Evolutionary conservation across 371 early-diverging fungal species (phyloP).

Genomic region (Enteropsectra breve): DNA sequence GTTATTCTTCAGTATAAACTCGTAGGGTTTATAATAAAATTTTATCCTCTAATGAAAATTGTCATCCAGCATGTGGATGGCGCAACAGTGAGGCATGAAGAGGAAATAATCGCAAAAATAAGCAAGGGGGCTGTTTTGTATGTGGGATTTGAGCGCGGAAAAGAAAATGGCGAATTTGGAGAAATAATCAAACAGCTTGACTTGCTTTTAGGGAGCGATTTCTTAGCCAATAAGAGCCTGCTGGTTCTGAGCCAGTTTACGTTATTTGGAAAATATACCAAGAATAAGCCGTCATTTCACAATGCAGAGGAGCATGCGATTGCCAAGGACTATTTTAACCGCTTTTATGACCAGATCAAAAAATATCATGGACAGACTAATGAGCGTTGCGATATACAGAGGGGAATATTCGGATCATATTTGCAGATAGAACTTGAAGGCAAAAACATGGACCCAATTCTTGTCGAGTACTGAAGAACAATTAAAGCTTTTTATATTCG

Average conservation of each 20-base stretch:
- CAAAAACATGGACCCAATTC: neutral
- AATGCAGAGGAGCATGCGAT: conserved; percentile 10
- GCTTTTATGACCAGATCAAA: conserved; percentile 4
- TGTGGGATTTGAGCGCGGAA: neutral
- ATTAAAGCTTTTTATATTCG: too few relatives aligned
- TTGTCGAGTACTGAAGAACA: neutral
- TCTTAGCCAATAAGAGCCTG: conserved; percentile 12
- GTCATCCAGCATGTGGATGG: neutral
- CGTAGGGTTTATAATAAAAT: too few relatives aligned
- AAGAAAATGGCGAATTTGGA: neutral
- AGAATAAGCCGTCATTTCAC: conserved; percentile 42
- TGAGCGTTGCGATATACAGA: neutral
- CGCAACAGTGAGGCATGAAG: neutral
- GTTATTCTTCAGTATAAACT: too few relatives aligned
- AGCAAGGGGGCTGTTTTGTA: neutral
- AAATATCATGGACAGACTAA: too few relatives aligned
- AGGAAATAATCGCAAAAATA: neutral
- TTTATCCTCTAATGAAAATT: neutral
- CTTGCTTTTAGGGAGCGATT: neutral
- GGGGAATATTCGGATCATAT: neutral
- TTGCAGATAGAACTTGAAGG: neutral
- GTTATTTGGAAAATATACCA: conserved; percentile 37
- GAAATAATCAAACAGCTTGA: neutral
- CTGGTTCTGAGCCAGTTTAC: conserved; percentile 44
- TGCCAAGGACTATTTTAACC: conserved; percentile 5